Evolutionary conservation across 768 basidiomycete species (phyloP).

Genomic region (Clavulina sp.): DNA sequence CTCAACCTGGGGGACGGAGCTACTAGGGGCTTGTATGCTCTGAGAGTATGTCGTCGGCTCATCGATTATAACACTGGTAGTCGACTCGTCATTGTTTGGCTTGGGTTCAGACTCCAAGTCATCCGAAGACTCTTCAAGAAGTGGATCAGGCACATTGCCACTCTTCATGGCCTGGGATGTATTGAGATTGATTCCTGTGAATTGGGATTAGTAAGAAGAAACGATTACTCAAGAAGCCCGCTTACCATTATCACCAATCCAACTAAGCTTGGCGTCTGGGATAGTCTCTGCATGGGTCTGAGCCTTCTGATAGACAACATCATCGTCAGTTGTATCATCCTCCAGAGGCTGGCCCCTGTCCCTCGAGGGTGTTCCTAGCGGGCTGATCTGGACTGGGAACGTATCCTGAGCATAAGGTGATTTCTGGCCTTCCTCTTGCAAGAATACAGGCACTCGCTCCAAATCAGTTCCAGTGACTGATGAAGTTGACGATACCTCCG

Average conservation of each 20-base stretch:
- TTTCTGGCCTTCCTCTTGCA: conserved; percentile 23
- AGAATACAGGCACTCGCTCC: conserved; percentile 29
- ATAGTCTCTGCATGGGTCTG: conserved; percentile 13
- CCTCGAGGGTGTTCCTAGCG: conserved; percentile 52
- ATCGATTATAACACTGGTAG: too few species aligned
- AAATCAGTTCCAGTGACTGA: conserved; percentile 21
- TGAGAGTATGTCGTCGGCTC: too few species aligned
- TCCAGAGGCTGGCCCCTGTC: conserved; percentile 20
- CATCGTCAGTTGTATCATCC: conserved; percentile 26
- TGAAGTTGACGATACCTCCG: conserved; percentile 37
- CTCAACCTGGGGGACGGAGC: too few species aligned
- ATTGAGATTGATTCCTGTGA: conserved; percentile 1
- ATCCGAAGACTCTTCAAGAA: too few species aligned
- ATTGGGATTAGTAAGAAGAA: background rate
- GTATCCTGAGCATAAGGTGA: conserved; percentile 38
- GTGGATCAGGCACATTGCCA: too few species aligned
- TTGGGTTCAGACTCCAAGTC: too few species aligned
- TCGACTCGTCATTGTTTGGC: too few species aligned
- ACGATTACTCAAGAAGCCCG: conserved; percentile 6
- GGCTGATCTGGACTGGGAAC: conserved; percentile 39
- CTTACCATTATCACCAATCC: conserved; percentile 59
- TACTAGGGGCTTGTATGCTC: too few species aligned
- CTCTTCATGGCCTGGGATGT: background rate
- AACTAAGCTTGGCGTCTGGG: conserved; percentile 25
- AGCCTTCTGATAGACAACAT: conserved; percentile 33